Conservation (phyloP, 495 filamentous ascomycete species). For the Neurospora hispaniola region DNA sequence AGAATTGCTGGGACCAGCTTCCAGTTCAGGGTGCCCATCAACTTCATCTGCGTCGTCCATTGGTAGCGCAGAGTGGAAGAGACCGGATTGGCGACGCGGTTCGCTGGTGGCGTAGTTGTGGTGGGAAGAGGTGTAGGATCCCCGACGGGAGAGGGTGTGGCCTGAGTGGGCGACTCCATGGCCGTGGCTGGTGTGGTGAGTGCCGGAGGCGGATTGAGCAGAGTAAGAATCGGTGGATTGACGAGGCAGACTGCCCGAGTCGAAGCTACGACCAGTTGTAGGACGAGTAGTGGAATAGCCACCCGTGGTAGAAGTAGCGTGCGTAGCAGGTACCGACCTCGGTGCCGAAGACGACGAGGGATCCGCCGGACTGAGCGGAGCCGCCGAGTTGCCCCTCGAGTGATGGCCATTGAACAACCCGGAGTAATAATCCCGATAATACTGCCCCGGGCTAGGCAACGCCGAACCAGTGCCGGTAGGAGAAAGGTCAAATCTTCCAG, state of each 20-base stretch:
- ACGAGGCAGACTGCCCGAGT: constrained; percentile 31
- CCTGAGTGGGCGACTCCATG: constrained; percentile 13
- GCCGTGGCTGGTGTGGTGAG: neutral
- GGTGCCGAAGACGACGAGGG: constrained; percentile 16
- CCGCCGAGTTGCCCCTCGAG: constrained; percentile 23
- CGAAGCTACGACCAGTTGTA: constrained; percentile 41
- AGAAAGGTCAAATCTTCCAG: constrained; percentile 44
- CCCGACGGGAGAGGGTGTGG: constrained; percentile 10
- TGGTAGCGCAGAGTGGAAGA: constrained; percentile 81
- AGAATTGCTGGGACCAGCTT: neutral
- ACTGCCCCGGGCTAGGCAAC: constrained; percentile 38
- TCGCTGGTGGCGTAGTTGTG: constrained; percentile 14
- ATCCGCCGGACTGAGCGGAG: constrained; percentile 36
- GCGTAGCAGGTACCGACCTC: constrained; percentile 10
- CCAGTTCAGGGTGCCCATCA: neutral
- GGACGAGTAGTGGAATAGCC: constrained; percentile 29
- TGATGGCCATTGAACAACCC: constrained; percentile 27
- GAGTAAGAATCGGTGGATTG: constrained; percentile 33
- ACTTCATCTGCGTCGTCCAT: constrained; percentile 48
- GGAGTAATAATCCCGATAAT: constrained; percentile 39
- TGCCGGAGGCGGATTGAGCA: constrained; percentile 14
- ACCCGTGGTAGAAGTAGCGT: constrained; percentile 4
- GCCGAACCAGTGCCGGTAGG: constrained; percentile 24
- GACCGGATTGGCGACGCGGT: constrained; percentile 45
- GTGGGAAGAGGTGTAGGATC: neutral